Base-by-base conservation (phyloP, 2,329 filamentous ascomycete genomes). In the Aspergillus tanneri region DNA sequence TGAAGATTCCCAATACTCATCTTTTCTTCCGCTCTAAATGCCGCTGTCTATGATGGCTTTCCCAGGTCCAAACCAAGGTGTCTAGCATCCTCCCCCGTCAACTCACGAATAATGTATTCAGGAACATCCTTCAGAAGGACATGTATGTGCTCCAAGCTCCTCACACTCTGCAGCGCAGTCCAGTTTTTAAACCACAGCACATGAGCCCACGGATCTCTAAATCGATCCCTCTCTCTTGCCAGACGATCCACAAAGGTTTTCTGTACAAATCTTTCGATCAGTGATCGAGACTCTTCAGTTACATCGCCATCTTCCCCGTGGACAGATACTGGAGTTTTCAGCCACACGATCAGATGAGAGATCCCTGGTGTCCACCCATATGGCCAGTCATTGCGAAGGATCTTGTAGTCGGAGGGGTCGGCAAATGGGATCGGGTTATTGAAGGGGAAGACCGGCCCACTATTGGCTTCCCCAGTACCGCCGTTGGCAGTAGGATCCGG, bases 151-250 rank as follows among this genome's bases (percentile, higher is more conserved):
- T 82, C 79, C 24, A 82, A 63, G 0, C 77, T 76, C 45, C 80
- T 69, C 37, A 85, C 80, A 56, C 80, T 83, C 66, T 85, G 82
- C 64, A 84, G 58, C 28, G 74, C 74, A 7, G 76, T 77, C 73
- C 80, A 83, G 57, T 85, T 85, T 72, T 83, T 84, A 60, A 85
- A 85, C 82, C 82, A 85, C 48, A 81, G 61, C 19, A 85, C 76
- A 55, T 75, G 75, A 16, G 74, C 73, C 18, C 59, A 53, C 37
- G 66, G 70, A 34, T 65, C 57, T 4, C 55, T 23, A 38, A 59
- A 63, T 28, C 60, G 48, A 30, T 60, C 67, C 25, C 56, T 53
- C 52, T 74, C 72, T 32, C 56, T 55, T 10, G 57, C 63, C 51
- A 78, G 60, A 32, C 71, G 68, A 9, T 60, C 58, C 10, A 78